phyloP scores from a whole-genome alignment of 2,329 filamentous ascomycete species.

The Venturia pyrina region DNA sequence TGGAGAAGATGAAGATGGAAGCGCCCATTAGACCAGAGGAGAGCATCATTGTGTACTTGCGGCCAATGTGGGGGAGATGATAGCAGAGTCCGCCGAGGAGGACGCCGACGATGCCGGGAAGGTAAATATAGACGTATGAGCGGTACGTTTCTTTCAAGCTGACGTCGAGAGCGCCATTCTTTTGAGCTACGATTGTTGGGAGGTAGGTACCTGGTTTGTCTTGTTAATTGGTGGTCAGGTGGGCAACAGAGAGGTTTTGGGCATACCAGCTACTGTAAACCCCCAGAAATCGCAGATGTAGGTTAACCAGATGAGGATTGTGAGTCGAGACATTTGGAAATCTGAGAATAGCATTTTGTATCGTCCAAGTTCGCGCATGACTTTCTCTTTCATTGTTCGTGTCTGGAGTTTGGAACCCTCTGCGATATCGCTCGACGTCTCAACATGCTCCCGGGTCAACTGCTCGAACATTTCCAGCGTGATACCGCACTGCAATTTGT shows the following conservation, averaged over 20 bases:
- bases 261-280: constrained; percentile 36
- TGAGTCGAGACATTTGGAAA: constrained; percentile 33
- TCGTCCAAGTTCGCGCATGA: constrained; percentile 31
- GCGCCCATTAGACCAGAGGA: constrained; percentile 11
- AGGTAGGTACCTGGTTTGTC: constrained; percentile 33
- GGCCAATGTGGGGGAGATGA: constrained; percentile 32
- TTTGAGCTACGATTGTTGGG: constrained; percentile 41
- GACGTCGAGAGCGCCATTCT: constrained; percentile 37
- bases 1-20: constrained; percentile 32
- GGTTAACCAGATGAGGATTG: constrained; percentile 40
- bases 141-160: constrained; percentile 40
- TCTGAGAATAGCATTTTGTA: constrained; percentile 37
- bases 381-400: constrained; percentile 20
- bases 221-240: background rate
- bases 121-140: constrained; percentile 45
- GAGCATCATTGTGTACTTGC: constrained; percentile 33
- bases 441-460: constrained; percentile 22
- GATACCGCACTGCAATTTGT: constrained; percentile 40
- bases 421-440: constrained; percentile 15
- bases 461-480: constrained; percentile 27
- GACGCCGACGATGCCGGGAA: constrained; percentile 42
- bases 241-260: background rate
- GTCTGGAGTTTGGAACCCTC: background rate
- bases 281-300: constrained; percentile 43
- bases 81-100: constrained; percentile 39